Base-by-base conservation (phyloP, 768 basidiomycete species). In the Kwoniella bestiolae region DNA sequence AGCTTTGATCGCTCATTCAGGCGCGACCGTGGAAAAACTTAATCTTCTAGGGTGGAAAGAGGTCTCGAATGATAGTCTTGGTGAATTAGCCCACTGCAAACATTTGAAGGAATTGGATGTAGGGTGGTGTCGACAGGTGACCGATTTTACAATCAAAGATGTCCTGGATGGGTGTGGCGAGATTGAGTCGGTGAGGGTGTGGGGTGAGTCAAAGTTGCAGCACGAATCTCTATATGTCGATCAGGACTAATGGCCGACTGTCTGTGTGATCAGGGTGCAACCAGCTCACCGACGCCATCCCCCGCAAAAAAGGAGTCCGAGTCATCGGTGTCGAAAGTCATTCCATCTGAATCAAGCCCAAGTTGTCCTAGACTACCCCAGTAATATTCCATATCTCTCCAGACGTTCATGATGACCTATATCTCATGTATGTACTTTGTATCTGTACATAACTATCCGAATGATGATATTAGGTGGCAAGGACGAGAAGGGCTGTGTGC, bases 101-200 rank as follows among this genome's bases (percentile, higher is more conserved):
- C 81, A 84, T 35, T 67, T 95, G 75, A 81, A 77, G 71, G 84
- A 82, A 75, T 67, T 97, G 44, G 91, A 98, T 74, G 80, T 94
- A 2, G 90, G 94, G 1, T 98, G 90, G 86, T 93, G 93, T 72
- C 83, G 94, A 52, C 85, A 86, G 23, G 84, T 91, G 44, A 89
- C 94, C 64, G 90, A 98, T 80, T 94, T 90, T 74, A 84, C 90
- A 3, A 82, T 97, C 67, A 89, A 91, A 79, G 85, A 83, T 14
- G 82, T 93, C 70, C 73, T 93, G 46, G 83, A 85, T 12, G 80
- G 75, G 0, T 85, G 85, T 58, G 45, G 74, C 0, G 73, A 80
- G 25, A 63, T 89, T 23, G 69, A 78, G 61, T 82, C 83, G 35
- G 73, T 89, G 69, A 85, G 82, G 61, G 84, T 86, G 11, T 88